A percentile compares a stretch with the other conserved stretches of the same genome.
Conservation (phyloP, 1,284 basidiomycete genomes). For the Porphyrellus sp. region DNA sequence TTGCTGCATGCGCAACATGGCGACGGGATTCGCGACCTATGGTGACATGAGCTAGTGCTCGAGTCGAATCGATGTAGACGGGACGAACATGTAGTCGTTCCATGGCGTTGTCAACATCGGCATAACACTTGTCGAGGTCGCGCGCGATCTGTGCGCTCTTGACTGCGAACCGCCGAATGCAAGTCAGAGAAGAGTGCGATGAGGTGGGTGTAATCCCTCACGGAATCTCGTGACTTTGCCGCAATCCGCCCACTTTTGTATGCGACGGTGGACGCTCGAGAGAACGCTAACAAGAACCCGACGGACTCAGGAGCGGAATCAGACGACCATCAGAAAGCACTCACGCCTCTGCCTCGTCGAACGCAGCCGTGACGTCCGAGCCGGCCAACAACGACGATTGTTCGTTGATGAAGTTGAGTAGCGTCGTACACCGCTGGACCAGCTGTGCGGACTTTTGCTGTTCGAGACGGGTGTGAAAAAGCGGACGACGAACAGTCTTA, state of each 20-base stretch:
- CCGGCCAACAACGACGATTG: constrained; percentile 38
- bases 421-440: constrained; percentile 39
- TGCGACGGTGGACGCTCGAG: constrained; percentile 36
- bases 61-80: neutral
- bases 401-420: constrained; percentile 41
- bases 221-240: constrained; percentile 38
- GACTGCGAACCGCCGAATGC: constrained; percentile 33
- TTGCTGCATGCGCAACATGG: constrained; percentile 36
- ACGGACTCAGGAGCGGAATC: neutral
- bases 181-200: constrained; percentile 4
- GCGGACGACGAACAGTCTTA: constrained; percentile 3
- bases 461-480: neutral
- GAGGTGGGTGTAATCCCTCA: constrained; percentile 25
- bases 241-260: constrained; percentile 39
- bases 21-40: constrained; percentile 37
- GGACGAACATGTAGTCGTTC: constrained; percentile 41
- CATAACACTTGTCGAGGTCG: constrained; percentile 41
- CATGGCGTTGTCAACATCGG: constrained; percentile 42
- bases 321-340: constrained; percentile 11
- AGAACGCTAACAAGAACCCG: constrained; percentile 35
- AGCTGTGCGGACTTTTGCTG: constrained; percentile 44
- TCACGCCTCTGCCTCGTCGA: constrained; percentile 45
- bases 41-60: constrained; percentile 1
- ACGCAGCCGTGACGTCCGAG: constrained; percentile 38
- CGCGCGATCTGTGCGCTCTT: constrained; percentile 44